A percentile compares a stretch with the other conserved stretches of the same genome.
phyloP scores from a whole-genome alignment of 768 basidiomycete genomes.

The Amanita exitialis region DNA sequence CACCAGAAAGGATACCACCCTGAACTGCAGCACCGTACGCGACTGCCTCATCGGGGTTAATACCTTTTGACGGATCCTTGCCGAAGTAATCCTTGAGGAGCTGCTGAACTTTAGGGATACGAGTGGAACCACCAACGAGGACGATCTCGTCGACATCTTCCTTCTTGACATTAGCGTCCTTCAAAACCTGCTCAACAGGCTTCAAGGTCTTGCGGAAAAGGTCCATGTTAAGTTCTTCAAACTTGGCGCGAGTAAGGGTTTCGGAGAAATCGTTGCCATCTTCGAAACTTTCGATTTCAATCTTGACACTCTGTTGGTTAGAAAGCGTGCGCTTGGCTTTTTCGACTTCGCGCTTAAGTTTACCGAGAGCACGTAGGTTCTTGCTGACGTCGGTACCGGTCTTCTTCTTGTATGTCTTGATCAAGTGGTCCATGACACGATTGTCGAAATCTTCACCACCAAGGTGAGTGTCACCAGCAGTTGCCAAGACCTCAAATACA shows the following conservation, averaged over 20 bases:
- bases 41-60: conserved; percentile 99
- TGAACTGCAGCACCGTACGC: conserved; percentile 99
- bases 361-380: conserved; percentile 80
- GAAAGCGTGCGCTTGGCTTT: conserved; percentile 93
- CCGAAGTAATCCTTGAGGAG: conserved; percentile 98
- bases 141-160: conserved; percentile 91
- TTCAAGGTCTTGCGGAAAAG: conserved; percentile 99
- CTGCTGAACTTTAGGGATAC: conserved; percentile 99
- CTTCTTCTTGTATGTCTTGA: conserved; percentile 89
- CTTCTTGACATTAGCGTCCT: conserved; percentile 98
- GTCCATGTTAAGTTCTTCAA: conserved; percentile 98
- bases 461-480: conserved; percentile 90
- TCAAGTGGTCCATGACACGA: conserved; percentile 82
- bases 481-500: conserved; percentile 84
- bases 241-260: conserved; percentile 95
- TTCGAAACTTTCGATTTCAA: conserved; percentile 96
- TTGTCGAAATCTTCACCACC: conserved; percentile 97
- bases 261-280: conserved; percentile 96
- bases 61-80: conserved; percentile 96
- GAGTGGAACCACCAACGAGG: conserved; percentile 95
- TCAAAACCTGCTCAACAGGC: conserved; percentile 97
- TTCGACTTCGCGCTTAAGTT: conserved; percentile 89
- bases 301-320: conserved; percentile 78
- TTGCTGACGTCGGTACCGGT: conserved; percentile 73
- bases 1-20: conserved; percentile 95